Conservation (phyloP, 768 basidiomycete genomes). For the Baorangia bicolor region DNA sequence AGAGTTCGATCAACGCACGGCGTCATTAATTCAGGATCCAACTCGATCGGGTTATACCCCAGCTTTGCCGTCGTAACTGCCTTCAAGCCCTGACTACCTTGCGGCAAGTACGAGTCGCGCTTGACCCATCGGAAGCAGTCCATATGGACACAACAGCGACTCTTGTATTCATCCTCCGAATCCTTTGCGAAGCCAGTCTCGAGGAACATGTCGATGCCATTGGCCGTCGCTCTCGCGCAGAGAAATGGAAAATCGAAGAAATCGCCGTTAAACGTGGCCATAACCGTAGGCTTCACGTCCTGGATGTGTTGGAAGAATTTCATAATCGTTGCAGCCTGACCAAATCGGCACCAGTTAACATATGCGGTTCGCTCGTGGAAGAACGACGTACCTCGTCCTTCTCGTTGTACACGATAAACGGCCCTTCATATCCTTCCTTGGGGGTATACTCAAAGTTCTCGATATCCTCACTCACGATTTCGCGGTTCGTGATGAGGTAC, state of each 20-base stretch:
- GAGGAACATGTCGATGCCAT: conserved; percentile 95
- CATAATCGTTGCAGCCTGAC: conserved; percentile 74
- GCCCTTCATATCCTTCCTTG: conserved; percentile 96
- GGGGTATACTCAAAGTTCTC: conserved; percentile 99
- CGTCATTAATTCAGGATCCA: conserved; percentile 99
- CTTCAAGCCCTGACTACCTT: conserved; percentile 97
- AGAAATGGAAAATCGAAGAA: conserved; percentile 99
- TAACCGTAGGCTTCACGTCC: conserved; percentile 92
- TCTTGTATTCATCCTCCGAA: conserved; percentile 93
- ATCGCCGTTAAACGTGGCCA: conserved; percentile 98
- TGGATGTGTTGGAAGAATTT: conserved; percentile 94
- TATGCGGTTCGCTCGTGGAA: background rate
- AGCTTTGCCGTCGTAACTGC: conserved; percentile 96
- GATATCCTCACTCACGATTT: conserved; percentile 96
- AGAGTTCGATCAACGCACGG: conserved; percentile 60
- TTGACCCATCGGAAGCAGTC: conserved; percentile 99
- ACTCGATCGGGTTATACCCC: conserved; percentile 94
- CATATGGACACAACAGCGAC: conserved; percentile 92
- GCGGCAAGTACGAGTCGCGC: conserved; percentile 96
- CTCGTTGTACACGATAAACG: conserved; percentile 95
- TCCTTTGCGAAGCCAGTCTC: conserved; percentile 94
- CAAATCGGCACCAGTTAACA: background rate
- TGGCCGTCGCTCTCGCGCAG: conserved; percentile 75
- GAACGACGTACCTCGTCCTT: conserved; percentile 69
- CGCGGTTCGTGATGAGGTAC: conserved; percentile 95